Conservation (phyloP, 805 yeast species). For the Scheffersomyces amazonensis region DNA sequence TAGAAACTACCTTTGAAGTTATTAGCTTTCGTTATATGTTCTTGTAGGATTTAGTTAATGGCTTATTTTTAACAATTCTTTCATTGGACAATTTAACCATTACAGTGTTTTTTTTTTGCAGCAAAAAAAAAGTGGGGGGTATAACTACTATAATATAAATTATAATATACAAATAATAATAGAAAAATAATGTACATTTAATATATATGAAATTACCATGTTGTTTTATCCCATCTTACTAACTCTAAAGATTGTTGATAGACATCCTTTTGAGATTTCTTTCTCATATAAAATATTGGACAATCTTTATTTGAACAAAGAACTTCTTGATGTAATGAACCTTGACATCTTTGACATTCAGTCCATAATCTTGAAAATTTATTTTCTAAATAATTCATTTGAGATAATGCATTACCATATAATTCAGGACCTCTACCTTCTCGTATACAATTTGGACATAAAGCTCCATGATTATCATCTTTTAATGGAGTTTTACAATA, state of each 20-base stretch:
- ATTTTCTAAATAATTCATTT: constrained; percentile 75
- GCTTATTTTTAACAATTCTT: no score
- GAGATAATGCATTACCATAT: constrained; percentile 77
- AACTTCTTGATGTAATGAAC: constrained; percentile 93
- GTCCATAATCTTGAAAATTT: constrained; percentile 93
- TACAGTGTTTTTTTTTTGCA: neutral
- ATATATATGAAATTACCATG: constrained; percentile 35
- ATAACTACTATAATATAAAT: constrained; percentile 1
- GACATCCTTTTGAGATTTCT: constrained; percentile 75
- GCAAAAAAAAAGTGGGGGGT: neutral
- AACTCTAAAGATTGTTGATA: constrained; percentile 55
- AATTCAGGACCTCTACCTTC: constrained; percentile 74
- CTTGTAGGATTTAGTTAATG: no score
- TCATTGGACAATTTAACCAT: neutral
- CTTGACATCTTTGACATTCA: constrained; percentile 97
- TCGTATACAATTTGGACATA: constrained; percentile 75
- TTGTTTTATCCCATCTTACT: constrained; percentile 60
- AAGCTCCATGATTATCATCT: constrained; percentile 57
- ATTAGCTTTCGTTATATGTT: no score
- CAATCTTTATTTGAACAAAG: constrained; percentile 94
- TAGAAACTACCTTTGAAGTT: neutral
- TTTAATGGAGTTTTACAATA: constrained; percentile 82
- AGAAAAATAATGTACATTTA: neutral
- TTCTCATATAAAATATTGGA: constrained; percentile 96
- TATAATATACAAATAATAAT: no score